Base-by-base conservation (phyloP, 2,329 filamentous ascomycete genomes). In the Laburnicola sp. region DNA sequence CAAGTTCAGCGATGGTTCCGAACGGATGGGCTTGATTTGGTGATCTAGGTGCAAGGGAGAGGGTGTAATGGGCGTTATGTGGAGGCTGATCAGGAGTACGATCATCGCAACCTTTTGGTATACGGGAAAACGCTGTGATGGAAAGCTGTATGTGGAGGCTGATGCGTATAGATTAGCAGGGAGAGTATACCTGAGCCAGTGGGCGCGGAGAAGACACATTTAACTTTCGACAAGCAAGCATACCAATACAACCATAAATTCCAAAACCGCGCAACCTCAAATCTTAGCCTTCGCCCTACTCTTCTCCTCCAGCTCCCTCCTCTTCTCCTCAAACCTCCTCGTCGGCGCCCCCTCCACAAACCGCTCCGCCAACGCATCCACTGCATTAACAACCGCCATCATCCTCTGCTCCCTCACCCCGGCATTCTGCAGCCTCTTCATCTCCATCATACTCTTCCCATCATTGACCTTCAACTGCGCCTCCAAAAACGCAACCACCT, bases 361-460 rank as follows among this genome's bases (percentile, higher is more conserved):
- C 46, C 78, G 62, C 60, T 81, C 78, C 2, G 75, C 71, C 44
- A 81, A 58, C 26, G 78, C 78, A 71, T 79, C 75, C 7, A 78
- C 58, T 3, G 74, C 69, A 65, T 80, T 75, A n/a, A 74, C 68
- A 30, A 80, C 75, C 0, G 78, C 78, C 9, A 79, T 53, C 59
- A 81, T 59, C 50, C 78, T 70, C 48, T 64, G 70, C 57, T 75
- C 74, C 48, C 78, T 66, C 40, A 78, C 62, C 9, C 72, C 72
- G 4, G 70, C 69, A 68, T 80, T 80, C 64, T 78, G 75, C 63
- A 80, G 58, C 59, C 78, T 70, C 68, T 80, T 80, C 59, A 71
- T 74, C 71, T 80, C 78, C 62, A 79, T 78, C 77, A 81, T 80
- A 59, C 76, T 79, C 66, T 76, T 77, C 21, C 77, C 77, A 67